phyloP scores from a whole-genome alignment of 306 rosid genomes.

The Fagus crenata region DNA sequence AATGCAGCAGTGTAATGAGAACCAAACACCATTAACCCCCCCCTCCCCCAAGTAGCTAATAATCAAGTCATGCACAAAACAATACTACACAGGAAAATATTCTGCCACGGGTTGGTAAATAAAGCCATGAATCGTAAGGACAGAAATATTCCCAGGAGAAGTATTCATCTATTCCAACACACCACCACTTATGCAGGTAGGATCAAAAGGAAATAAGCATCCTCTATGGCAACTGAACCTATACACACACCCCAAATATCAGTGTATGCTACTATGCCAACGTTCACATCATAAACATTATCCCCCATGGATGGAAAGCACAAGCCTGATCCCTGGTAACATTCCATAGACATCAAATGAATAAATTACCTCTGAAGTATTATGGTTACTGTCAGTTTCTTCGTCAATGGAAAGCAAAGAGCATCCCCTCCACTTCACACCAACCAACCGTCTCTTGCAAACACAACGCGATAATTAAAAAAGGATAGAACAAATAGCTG shows the following conservation, averaged over 20 bases:
- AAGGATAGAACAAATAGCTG: slow-evolving; percentile 42
- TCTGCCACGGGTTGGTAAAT: not conserved
- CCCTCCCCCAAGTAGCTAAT: not conserved
- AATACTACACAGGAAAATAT: not conserved
- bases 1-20: not conserved
- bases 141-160: not conserved
- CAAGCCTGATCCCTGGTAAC: slow-evolving; percentile 46
- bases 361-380: slow-evolving; percentile 62
- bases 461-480: slow-evolving; percentile 84
- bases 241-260: not conserved
- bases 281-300: slow-evolving; percentile 20
- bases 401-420: slow-evolving; percentile 75
- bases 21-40: not conserved
- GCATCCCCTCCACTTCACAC: slow-evolving; percentile 84
- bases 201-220: not conserved
- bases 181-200: not conserved
- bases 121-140: not conserved
- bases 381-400: slow-evolving; percentile 67
- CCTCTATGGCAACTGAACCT: slow-evolving; percentile 1
- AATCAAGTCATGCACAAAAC: not conserved
- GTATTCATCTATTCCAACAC: not conserved
- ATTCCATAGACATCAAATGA: slow-evolving; percentile 58
- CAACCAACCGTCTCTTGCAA: slow-evolving; percentile 90
- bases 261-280: slow-evolving; percentile 7
- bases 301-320: slow-evolving; percentile 37